These are phyloP conservation scores for Fraxinus sp. DNA, from an alignment of 305 asterid genomes.

Conservation along the genomic window DNA sequence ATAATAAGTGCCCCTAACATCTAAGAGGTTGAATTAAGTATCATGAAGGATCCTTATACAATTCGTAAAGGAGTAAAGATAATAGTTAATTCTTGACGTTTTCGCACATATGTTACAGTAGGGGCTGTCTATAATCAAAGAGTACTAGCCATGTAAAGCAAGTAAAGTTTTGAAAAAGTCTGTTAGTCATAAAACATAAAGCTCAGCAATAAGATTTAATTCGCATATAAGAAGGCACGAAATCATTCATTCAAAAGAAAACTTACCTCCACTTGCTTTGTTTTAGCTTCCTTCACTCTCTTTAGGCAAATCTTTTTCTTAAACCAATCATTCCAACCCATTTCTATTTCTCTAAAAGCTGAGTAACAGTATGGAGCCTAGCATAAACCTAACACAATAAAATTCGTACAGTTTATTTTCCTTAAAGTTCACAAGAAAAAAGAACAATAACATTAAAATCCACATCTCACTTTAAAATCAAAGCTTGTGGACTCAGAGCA, in stretches of 20 bases:
- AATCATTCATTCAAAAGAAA: not conserved
- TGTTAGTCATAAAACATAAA: not conserved
- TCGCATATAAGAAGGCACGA: not conserved
- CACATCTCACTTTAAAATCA: not conserved
- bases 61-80: not conserved
- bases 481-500: not conserved
- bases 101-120: not conserved
- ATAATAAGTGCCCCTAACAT: not conserved
- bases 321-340: constrained; percentile 62
- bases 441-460: not conserved
- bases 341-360: constrained; percentile 20
- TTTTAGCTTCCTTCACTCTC: constrained; percentile 35
- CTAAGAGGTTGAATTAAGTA: not conserved
- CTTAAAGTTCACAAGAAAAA: not conserved
- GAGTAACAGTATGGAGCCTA: not conserved
- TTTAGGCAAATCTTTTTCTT: constrained; percentile 40
- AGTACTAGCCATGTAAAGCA: not conserved
- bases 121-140: not conserved
- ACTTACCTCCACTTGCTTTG: constrained; percentile 36
- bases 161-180: not conserved
- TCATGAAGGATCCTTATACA: not conserved
- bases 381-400: constrained; percentile 3
- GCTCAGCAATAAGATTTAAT: not conserved
- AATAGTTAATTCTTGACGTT: not conserved
- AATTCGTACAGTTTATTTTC: not conserved